A percentile compares a stretch with the other conserved stretches of the same genome.
Evolutionary conservation across 192 early-diverging fungal species (phyloP).

Genomic region (Gryganskiella cystojenkinii): DNA sequence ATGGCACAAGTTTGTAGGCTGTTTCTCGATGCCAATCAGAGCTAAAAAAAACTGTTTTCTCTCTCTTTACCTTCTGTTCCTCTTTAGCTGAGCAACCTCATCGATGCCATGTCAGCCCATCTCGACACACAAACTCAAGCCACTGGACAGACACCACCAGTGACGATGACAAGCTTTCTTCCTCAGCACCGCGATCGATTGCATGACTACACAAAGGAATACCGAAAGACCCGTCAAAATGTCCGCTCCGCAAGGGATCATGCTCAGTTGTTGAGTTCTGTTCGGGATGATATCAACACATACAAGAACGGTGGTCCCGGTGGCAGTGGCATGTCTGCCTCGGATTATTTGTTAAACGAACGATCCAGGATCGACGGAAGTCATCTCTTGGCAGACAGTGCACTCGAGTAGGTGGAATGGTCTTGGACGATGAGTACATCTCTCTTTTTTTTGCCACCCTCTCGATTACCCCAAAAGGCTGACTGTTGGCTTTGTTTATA

Average conservation of each 20-base stretch:
- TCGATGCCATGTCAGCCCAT: constrained; percentile 71
- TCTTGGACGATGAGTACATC: neutral
- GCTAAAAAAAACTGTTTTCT: neutral
- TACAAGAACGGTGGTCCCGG: constrained; percentile 24
- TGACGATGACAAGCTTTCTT: constrained; percentile 78
- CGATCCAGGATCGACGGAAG: constrained; percentile 75
- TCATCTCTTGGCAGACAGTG: constrained; percentile 79
- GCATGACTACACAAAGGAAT: constrained; percentile 84
- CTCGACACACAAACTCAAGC: constrained; percentile 63
- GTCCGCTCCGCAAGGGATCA: constrained; percentile 73
- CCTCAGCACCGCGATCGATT: constrained; percentile 82
- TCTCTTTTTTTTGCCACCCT: neutral
- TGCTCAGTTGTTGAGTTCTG: constrained; percentile 73
- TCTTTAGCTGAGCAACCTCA: constrained; percentile 63
- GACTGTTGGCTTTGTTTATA: neutral
- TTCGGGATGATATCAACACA: constrained; percentile 67
- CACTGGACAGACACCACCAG: constrained; percentile 63
- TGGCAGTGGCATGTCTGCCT: constrained; percentile 28
- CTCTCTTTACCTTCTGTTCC: constrained; percentile 3
- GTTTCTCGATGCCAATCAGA: neutral
- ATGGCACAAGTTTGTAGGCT: neutral
- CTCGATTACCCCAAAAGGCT: neutral
- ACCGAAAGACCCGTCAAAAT: constrained; percentile 73
- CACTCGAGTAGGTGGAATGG: constrained; percentile 72
- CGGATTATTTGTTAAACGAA: constrained; percentile 78